Percentiles rank a stretch among this genome's conserved stretches.
Evolutionary conservation across 148 eudicot species (phyloP).

Genomic region (Beta vulgaris): DNA sequence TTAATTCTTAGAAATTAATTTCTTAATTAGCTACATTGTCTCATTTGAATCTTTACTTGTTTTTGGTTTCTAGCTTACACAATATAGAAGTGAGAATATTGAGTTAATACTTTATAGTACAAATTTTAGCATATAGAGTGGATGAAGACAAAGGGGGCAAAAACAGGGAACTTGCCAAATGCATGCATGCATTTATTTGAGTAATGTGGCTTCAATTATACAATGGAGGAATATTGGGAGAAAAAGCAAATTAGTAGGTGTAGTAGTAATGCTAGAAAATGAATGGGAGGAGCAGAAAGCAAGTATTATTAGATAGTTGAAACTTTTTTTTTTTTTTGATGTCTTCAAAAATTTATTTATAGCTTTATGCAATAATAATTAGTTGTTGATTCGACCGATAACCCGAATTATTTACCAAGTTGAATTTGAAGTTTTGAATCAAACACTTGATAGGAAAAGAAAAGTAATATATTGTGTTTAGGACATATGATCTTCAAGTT

Average conservation of each 20-base stretch:
- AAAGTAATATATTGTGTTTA: no score
- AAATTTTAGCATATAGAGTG: neutral
- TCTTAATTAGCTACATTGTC: neutral
- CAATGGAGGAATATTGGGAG: neutral
- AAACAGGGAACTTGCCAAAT: neutral
- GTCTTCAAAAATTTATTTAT: no score
- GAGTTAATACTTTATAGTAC: neutral
- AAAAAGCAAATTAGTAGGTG: neutral
- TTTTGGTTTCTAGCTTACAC: neutral
- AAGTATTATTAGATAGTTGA: neutral
- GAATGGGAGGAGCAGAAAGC: neutral
- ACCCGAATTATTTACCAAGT: no score
- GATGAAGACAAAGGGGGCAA: slow-evolving; percentile 1
- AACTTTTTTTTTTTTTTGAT: neutral
- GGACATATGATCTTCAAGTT: no score
- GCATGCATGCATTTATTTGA: neutral
- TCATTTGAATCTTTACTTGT: neutral
- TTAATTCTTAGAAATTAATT: neutral
- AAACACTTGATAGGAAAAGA: no score
- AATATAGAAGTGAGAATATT: neutral
- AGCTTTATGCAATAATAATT: no score
- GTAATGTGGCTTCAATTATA: neutral
- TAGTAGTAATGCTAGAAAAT: neutral
- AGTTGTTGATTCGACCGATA: no score
- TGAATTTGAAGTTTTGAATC: no score